Base-by-base conservation (phyloP, 225 moss, liverwort and hornwort genomes). In the Lunularia cruciata region DNA sequence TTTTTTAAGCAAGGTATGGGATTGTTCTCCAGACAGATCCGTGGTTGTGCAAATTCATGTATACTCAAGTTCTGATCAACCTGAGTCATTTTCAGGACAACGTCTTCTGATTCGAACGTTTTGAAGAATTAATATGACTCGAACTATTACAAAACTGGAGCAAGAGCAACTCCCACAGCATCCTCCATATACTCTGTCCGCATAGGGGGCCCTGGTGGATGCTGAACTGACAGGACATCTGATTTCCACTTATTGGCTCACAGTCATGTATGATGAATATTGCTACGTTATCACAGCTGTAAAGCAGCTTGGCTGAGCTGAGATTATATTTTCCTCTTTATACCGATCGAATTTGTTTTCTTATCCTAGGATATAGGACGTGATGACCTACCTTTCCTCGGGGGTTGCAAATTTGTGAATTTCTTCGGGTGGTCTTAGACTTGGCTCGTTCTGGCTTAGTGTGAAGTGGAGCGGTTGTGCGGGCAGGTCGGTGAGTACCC, bases 241-340 rank as follows among this genome's bases (percentile, higher is more conserved):
- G 1, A 51, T 3, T 51, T 51, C 51, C 51, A 51, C 51, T 51
- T 51, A 51, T 51, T 51, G n/a, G 51, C 51, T 51, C 51, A 20
- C 8, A 51, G n/a, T 8, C 22, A 23, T 51, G n/a, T 0, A 51
- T n/a, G n/a, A 9, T 51, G 51, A 23, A 51, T 51, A 23, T 23
- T 51, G n/a, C 51, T 23, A 8, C 51, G n/a, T n/a, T 51, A 23
- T 51, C 51, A 51, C 51, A 51, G 51, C 51, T 51, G 51, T 20
- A 51, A 51, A 51, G 51, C 51, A 20, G 51, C 51, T n/a, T n/a
- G n/a, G n/a, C n/a, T n/a, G n/a, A n/a, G n/a, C n/a, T n/a, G n/a
- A 51, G 10, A 6, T 51, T 4, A 23, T 51, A 8, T 51, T 20
- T 3, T 23, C 51, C n/a, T 48, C 19, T 48, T 6, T 48, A 6